phyloP scores from a whole-genome alignment of 176 grass and related monocot genomes.

The Carex myosuroides region DNA sequence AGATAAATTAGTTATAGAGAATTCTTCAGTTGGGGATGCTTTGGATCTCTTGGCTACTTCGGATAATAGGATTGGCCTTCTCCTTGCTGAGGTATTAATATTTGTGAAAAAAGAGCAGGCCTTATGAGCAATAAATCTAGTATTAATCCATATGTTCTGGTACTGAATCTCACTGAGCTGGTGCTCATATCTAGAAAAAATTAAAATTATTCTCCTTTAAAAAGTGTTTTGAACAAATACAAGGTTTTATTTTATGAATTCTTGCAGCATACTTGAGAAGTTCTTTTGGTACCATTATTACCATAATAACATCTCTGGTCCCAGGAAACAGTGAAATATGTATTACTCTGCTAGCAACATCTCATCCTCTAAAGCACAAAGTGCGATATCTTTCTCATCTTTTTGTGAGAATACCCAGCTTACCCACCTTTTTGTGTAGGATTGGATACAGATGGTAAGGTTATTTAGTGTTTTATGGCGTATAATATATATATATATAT shows the following conservation, averaged over 20 bases:
- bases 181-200: background rate
- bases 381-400: background rate
- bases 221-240: background rate
- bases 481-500: background rate
- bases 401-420: background rate
- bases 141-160: background rate
- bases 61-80: slow-evolving; percentile 66
- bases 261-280: background rate
- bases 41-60: slow-evolving; percentile 72
- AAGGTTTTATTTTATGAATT: background rate
- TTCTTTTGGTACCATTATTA: background rate
- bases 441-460: background rate
- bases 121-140: background rate
- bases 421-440: slow-evolving; percentile 3
- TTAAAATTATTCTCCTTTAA: background rate
- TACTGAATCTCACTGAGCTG: background rate
- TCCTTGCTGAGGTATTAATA: slow-evolving; percentile 73
- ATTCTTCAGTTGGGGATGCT: slow-evolving; percentile 59
- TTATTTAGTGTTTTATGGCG: background rate
- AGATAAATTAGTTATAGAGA: slow-evolving; percentile 44
- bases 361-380: background rate
- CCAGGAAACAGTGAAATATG: background rate
- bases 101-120: background rate
- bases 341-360: background rate
- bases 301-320: background rate